Percentiles rank a stretch among this genome's conserved stretches.
Evolutionary conservation across 2,329 filamentous ascomycete species (phyloP).

Genomic region (Xylariaceae sp.): DNA sequence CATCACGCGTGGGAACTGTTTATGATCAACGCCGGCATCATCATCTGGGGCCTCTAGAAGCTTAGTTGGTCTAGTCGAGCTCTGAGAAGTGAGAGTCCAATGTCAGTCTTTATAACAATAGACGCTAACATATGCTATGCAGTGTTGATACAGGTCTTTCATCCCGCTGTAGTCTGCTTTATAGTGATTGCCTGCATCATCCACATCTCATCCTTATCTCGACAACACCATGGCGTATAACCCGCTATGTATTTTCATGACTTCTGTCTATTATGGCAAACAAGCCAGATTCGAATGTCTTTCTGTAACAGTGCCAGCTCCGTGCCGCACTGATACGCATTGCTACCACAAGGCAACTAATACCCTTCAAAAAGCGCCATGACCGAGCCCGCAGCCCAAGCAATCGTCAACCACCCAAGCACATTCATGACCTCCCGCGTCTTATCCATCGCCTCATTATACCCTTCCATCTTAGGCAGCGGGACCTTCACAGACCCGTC

Average conservation of each 20-base stretch:
- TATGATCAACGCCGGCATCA: constrained; percentile 7
- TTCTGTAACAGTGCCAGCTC: no score
- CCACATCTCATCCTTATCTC: no score
- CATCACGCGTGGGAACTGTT: constrained; percentile 6
- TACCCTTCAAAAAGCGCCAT: constrained; percentile 21
- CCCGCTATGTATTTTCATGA: no score
- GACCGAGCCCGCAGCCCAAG: constrained; percentile 20
- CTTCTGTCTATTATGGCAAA: background rate
- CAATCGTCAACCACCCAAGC: constrained; percentile 21
- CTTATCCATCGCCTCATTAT: constrained; percentile 24
- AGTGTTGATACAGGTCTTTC: constrained; percentile 1
- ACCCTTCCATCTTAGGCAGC: constrained; percentile 25
- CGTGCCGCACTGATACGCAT: no score
- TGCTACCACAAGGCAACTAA: no score
- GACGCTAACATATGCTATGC: constrained; percentile 2
- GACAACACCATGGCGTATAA: no score
- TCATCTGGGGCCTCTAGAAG: constrained; percentile 6
- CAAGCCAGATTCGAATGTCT: no score
- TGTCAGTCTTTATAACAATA: constrained; percentile 8
- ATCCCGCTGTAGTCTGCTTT: background rate
- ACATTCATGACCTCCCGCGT: constrained; percentile 20
- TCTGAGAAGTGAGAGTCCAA: constrained; percentile 11
- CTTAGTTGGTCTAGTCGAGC: constrained; percentile 7
- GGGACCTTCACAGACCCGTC: constrained; percentile 18
- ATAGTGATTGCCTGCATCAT: background rate